Evolutionary conservation across 129 eudicot species (phyloP).

Genomic region (Artemisia argyi): DNA sequence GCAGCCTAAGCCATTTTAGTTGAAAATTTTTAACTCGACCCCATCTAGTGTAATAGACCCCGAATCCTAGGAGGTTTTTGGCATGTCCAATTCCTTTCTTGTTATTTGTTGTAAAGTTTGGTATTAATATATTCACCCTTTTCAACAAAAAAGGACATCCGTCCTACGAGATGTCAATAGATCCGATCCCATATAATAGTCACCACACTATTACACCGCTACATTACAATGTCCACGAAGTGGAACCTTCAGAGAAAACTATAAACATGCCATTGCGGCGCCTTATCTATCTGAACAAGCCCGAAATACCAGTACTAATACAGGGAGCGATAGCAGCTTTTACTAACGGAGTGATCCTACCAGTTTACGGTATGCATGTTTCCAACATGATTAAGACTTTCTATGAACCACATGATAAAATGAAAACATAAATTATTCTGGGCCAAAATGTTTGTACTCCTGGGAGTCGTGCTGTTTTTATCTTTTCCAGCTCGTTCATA

Average conservation of each 20-base stretch:
- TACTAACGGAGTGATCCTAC: slow-evolving; percentile 62
- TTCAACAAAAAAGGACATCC: too few species aligned
- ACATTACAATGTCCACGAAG: slow-evolving; percentile 9
- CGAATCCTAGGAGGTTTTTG: too few species aligned
- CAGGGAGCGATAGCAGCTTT: slow-evolving; percentile 63
- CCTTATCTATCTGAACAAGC: slow-evolving; percentile 79
- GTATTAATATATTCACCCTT: too few species aligned
- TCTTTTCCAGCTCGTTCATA: slow-evolving; percentile 62
- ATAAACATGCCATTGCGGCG: slow-evolving; percentile 63
- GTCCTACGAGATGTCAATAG: too few species aligned
- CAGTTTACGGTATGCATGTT: slow-evolving; percentile 59
- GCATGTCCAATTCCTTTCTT: too few species aligned
- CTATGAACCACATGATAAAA: slow-evolving; percentile 50
- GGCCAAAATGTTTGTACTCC: slow-evolving; percentile 66
- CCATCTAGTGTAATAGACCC: too few species aligned
- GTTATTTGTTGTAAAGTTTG: too few species aligned
- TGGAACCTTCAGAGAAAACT: slow-evolving; percentile 35
- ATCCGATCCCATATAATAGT: too few species aligned
- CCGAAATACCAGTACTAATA: slow-evolving; percentile 68
- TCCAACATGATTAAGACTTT: slow-evolving; percentile 64
- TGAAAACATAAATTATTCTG: slow-evolving; percentile 64
- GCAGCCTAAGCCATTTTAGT: too few species aligned
- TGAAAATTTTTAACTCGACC: too few species aligned
- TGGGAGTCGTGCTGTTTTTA: slow-evolving; percentile 28
- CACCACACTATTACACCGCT: not conserved